Base-by-base conservation (phyloP, 2,329 filamentous ascomycete species). In the Neonectria ditissima region DNA sequence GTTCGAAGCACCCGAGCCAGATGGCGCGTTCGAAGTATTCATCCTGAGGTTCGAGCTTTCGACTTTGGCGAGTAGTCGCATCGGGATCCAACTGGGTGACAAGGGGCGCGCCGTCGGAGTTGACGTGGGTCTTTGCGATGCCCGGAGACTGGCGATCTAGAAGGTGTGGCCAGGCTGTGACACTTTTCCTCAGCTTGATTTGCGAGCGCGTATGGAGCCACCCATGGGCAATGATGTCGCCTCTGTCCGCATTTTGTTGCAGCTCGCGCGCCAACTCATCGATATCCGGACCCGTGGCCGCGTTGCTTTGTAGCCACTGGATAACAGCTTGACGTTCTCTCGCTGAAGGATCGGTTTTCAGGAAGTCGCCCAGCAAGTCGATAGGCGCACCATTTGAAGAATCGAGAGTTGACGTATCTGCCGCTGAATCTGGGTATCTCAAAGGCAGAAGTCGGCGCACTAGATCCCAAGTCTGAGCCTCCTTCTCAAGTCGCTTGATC, bases 1-100 rank as follows among this genome's bases (percentile, higher is more conserved):
- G 92, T 77, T 97, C 93, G 82, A 94, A 98, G 79, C 93, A 96
- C n/a, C 92, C 91, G 65, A 94, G 86, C 94, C 96, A 98, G 50
- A 97, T 92, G 3, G 94, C 92, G 56, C 91, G 88, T 80, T 99
- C 96, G 66, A 95, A 96, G 73, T 90, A 94, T 68, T 93, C 89
- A 75, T 99, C 96, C 72, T 94, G 89, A 24, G 89, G 87, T 75
- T 97, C 91, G 43, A 98, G 82, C 53, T 86, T 88, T 57, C 92
- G 88, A 52, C 85, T 86, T 78, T 98, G 94, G 65, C 96, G 88
- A 39, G 89, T 90, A n/a, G 89, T 84, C 6, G 94, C 93, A 81
- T 99, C 96, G 0, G 96, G 96, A 73, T 99, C 96, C 34, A 99
- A 84, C 71, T 97, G 93, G 1, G 93, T 97, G 56, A 97, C 89